Evolutionary conservation across 108 stramenopile genomes (phyloP).

Genomic region (Hondaea fermentalgiana): DNA sequence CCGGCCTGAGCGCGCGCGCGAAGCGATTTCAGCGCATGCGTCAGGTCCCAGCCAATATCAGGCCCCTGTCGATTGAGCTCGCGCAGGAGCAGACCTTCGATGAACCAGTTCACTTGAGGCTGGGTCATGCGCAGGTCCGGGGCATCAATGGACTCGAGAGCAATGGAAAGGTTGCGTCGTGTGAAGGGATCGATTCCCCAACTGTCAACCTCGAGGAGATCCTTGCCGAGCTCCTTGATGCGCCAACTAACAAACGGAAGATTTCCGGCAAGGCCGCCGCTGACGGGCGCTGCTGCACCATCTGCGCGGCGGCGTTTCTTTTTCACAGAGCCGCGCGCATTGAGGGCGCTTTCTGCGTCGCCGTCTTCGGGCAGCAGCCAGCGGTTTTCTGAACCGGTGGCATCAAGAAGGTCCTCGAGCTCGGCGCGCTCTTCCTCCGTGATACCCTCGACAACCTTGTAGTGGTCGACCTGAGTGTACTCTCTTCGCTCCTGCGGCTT

Average conservation of each 20-base stretch:
- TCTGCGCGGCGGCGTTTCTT: not conserved
- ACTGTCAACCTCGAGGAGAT: not conserved
- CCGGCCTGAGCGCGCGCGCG: not conserved
- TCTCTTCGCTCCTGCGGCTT: not conserved
- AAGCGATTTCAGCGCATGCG: not conserved
- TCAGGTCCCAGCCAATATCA: not conserved
- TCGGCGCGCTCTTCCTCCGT: not conserved
- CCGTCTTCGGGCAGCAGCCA: not conserved
- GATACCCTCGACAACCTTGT: not conserved
- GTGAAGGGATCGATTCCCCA: constrained; percentile 10
- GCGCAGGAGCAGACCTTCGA: not conserved
- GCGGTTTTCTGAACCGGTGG: not conserved
- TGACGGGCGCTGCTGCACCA: not conserved
- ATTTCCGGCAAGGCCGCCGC: not conserved
- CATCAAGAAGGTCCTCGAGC: not conserved
- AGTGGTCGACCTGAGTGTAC: not conserved
- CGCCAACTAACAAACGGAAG: not conserved
- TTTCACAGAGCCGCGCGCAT: not conserved
- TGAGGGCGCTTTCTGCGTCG: not conserved
- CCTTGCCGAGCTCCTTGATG: not conserved
- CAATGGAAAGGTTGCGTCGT: not conserved
- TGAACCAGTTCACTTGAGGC: not conserved
- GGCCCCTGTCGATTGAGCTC: not conserved
- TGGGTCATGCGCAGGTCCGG: not conserved
- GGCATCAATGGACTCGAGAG: not conserved